Evolutionary conservation across 345 rosid species (phyloP), one percentile per base, ranked within the genome.

Genomic region (Moricandia arvensis): DNA sequence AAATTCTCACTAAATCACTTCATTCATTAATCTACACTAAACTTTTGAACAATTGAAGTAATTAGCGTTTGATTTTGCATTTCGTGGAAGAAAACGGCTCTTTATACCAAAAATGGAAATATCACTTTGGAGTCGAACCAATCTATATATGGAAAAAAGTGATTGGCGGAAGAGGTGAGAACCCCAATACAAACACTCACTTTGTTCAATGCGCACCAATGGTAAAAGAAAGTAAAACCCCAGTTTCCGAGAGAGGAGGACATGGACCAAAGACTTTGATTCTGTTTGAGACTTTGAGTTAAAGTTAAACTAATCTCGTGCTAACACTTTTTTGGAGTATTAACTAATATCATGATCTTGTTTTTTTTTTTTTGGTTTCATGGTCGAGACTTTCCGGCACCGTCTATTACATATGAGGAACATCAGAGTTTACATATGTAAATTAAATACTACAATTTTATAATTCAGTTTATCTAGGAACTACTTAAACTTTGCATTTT

Each of bases 61-160:
- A 51, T 49, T 62, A 33, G 35, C 8, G n/a, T 61, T 33, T 0
- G 34, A 3, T 33, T 33, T 21, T 21, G 24, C 59, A 65, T 38
- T 38, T 29, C 8, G n/a, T 64, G 1, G 3, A 18, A 29, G 54
- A 29, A 30, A 68, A 65, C 38, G 21, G 64, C 17, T 54, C 4
- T 29, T 31, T 65, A 17, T 80, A 41, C 86, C 75, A 67, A 73
- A 83, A 77, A 62, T 35, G 79, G 83, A 72, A 72, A 72, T 49
- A 45, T 18, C 6, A 11, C 75, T 68, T 26, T 70, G 49, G 53
- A 35, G 77, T 34, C 31, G 17, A 55, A 60, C 35, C 63, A 68
- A 72, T 65, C 90, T 82, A 79, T 68, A 72, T 82, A 73, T 74
- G 81, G 90, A 76, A 83, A 84, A 15, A 71, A 43, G 31, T 63